phyloP scores from a whole-genome alignment of 202 grass and related monocot genomes.

The Panicum hallii region DNA sequence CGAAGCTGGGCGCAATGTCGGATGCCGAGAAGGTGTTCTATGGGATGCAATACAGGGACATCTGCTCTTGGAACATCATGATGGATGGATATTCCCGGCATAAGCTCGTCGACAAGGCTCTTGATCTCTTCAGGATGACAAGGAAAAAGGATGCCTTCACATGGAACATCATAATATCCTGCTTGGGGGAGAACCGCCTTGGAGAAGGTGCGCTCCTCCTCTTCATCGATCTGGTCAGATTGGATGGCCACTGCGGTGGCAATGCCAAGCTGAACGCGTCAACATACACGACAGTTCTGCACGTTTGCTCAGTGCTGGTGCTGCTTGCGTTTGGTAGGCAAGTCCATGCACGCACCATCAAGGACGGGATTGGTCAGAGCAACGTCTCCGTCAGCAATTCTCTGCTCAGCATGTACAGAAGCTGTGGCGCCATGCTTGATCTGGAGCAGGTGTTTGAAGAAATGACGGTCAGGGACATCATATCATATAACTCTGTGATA shows the following conservation, averaged over 20 bases:
- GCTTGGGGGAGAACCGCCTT: slow-evolving; percentile 38
- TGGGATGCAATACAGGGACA: slow-evolving; percentile 57
- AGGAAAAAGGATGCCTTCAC: slow-evolving; percentile 55
- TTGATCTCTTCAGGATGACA: slow-evolving; percentile 60
- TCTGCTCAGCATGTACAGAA: slow-evolving; percentile 68
- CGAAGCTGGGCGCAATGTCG: slow-evolving; percentile 54
- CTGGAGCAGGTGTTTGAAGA: slow-evolving; percentile 57
- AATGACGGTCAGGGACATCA: slow-evolving; percentile 33
- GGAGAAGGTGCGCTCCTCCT: slow-evolving; percentile 49
- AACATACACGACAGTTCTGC: slow-evolving; percentile 53
- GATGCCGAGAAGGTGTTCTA: slow-evolving; percentile 61
- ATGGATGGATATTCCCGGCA: slow-evolving; percentile 60
- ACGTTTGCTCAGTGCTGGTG: slow-evolving; percentile 49
- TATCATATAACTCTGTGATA: slow-evolving; percentile 68
- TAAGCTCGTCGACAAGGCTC: slow-evolving; percentile 46
- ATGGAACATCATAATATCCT: slow-evolving; percentile 74
- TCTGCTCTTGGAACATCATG: slow-evolving; percentile 63
- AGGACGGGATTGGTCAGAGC: slow-evolving; percentile 36
- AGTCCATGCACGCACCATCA: slow-evolving; percentile 47
- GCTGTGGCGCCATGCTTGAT: slow-evolving; percentile 40
- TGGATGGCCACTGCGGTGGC: background rate
- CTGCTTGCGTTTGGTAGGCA: slow-evolving; percentile 55
- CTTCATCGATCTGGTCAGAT: slow-evolving; percentile 45
- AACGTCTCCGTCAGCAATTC: slow-evolving; percentile 59
- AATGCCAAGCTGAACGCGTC: slow-evolving; percentile 26